phyloP scores from a whole-genome alignment of 768 basidiomycete genomes.

The Glaciozyma martinii region DNA sequence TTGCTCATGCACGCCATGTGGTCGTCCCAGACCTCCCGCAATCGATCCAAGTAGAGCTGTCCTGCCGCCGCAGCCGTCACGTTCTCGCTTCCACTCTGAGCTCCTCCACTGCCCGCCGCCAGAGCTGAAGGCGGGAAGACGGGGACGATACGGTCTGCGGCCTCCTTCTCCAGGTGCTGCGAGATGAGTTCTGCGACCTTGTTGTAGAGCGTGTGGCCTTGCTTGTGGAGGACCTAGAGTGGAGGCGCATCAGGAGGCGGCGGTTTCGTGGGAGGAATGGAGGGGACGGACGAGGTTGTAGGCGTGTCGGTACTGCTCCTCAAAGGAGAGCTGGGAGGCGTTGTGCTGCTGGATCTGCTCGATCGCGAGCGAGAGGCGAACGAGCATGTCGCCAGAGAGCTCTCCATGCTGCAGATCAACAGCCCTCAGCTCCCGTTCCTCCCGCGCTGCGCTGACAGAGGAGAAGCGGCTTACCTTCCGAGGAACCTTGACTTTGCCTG shows the following conservation, averaged over 20 bases:
- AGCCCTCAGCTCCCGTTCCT: not conserved
- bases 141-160: conserved; percentile 64
- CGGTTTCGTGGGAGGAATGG: not conserved
- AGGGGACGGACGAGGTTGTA: conserved; percentile 66
- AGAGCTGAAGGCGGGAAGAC: conserved; percentile 58
- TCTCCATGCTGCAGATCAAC: conserved; percentile 16
- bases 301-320: conserved; percentile 87
- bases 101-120: conserved; percentile 1
- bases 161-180: conserved; percentile 73
- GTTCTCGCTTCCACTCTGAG: conserved; percentile 9
- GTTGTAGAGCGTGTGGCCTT: conserved; percentile 75
- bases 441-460: not conserved
- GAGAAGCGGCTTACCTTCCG: conserved; percentile 6
- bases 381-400: conserved; percentile 74
- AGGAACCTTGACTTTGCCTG: conserved; percentile 21
- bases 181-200: conserved; percentile 69
- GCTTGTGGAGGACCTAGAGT: conserved; percentile 29
- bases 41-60: conserved; percentile 70
- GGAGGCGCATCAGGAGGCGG: not conserved
- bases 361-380: conserved; percentile 70
- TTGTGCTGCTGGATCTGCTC: conserved; percentile 91
- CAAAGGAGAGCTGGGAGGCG: conserved; percentile 75
- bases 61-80: conserved; percentile 52
- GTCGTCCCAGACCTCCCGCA: conserved; percentile 85
- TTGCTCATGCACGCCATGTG: conserved; percentile 82